phyloP scores from a whole-genome alignment of 768 basidiomycete species.

The Infundibulicybe gibba region DNA sequence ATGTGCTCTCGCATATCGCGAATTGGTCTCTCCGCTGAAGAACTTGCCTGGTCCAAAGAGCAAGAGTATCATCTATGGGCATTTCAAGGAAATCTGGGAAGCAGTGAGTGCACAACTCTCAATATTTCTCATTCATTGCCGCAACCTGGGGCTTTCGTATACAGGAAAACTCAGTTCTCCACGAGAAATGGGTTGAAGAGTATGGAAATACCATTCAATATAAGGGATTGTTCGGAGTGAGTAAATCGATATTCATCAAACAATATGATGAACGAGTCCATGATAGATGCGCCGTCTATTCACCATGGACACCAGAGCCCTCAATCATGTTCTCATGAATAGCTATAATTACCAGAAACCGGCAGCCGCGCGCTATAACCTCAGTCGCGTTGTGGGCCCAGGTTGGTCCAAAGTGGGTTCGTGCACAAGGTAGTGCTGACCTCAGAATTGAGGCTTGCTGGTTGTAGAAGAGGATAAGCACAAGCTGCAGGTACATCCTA shows the following conservation, averaged over 20 bases:
- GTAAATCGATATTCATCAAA: not conserved
- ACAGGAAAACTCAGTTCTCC: conserved; percentile 14
- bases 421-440: too few species aligned
- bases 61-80: too few species aligned
- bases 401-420: conserved; percentile 4
- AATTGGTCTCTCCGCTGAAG: too few species aligned
- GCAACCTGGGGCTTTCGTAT: conserved; percentile 8
- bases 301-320: conserved; percentile 44
- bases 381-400: conserved; percentile 24
- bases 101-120: conserved; percentile 10
- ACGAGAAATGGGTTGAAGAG: conserved; percentile 44
- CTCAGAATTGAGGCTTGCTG: conserved; percentile 26
- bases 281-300: conserved; percentile 26
- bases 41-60: too few species aligned
- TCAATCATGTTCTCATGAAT: conserved; percentile 47
- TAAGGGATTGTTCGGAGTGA: conserved; percentile 15
- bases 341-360: conserved; percentile 41
- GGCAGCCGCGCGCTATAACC: conserved; percentile 15
- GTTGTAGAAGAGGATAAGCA: conserved; percentile 20
- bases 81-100: conserved; percentile 19
- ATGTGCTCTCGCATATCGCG: too few species aligned
- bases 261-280: too few species aligned
- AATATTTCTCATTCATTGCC: not conserved
- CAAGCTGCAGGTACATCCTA: conserved; percentile 11
- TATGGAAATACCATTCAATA: conserved; percentile 47